Base-by-base conservation (phyloP, 257 asterid species). In the Solanum pinnatisectum region DNA sequence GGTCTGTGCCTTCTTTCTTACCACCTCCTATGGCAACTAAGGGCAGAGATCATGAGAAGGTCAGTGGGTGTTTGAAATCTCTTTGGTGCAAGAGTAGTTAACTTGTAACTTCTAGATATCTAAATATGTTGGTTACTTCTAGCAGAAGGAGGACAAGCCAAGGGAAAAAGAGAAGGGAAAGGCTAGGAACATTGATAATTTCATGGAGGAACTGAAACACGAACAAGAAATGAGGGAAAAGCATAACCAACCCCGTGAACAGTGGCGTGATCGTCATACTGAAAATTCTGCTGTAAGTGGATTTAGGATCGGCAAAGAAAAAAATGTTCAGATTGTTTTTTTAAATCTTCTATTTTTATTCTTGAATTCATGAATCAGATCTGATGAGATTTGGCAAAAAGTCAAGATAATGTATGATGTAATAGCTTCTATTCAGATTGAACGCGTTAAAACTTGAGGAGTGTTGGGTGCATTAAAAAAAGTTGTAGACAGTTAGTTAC, bases 131-230 rank as follows among this genome's bases (percentile, higher is more conserved):
- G 30, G 82, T n/a, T 68, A 59, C 60, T 65, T 83, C 87, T 88
- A 32, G 90, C 95, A 95, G 93, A 4, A 13, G 56, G 99, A 94
- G 92, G 97, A 95, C 88, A 94, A 92, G 92, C 95, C 96, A 1
- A 96, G 92, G 92, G 98, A 96, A 88, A 94, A 91, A 90, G 98
- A 95, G 87, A 96, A 93, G 81, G 95, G 95, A 27, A 96, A 96
- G 93, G 88, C 96, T 15, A 89, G 98, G 91, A 95, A 95, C 94
- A 96, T 96, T 81, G 99, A 96, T 89, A 92, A 95, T 92, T 96
- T 96, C 85, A 96, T 96, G 99, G 99, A 96, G 92, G 99, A 96
- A 91, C 94, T 96, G 92, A 96, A 96, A 93, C 94, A 93, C 63
- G 98, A 96, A 88, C 98, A 95, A 78, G 99, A 96, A 92, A 86